Evolutionary conservation across 2,329 filamentous ascomycete genomes (phyloP), one percentile per base, ranked within the genome.

Genomic region (Rhynchosporium graminicola): DNA sequence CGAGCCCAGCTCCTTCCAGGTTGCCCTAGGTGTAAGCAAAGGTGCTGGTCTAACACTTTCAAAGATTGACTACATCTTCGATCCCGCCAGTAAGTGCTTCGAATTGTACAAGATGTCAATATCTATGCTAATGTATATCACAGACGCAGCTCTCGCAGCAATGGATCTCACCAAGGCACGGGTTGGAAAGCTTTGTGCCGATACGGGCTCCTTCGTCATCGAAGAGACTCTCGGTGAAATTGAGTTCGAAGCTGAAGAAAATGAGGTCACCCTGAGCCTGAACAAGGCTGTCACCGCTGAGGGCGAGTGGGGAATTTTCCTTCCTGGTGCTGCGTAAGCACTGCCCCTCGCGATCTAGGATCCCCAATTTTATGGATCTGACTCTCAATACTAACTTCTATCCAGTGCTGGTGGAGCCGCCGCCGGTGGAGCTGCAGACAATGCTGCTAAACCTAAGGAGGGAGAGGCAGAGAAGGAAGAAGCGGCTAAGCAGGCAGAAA

Each of bases 241-340:
- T n/a, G 76, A 78, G 65, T 79, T 78, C 46, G 77, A 79, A 66
- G 74, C 60, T 1, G 77, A 78, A 2, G 77, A 79, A 65, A 77
- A 77, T 51, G 77, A 79, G 69, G 43, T 68, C 9, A 60, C 59
- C 7, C 62, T 68, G 4, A 70, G 64, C 36, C 61, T 69, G 26
- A 63, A 63, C 28, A 63, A 67, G 48, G 57, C 66, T 33, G 63
- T 65, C 58, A 48, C 43, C 26, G 31, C 56, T 29, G 43, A 58
- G 20, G 69, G 69, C 20, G 69, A 71, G 43, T 71, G 67, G 63
- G 69, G 59, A 6, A 57, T 57, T 13, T 57, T 57, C 54, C 13
- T 57, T 12, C 54, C 54, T 33, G 54, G 28, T 52, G 48, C 48
- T 52, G 48, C 48, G n/a, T 29, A 15, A 36, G 48, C 15, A 28